Percentiles rank a stretch among this genome's conserved stretches.
phyloP scores from a whole-genome alignment of 2,329 filamentous ascomycete species.

The Malbranchea zuffiana region DNA sequence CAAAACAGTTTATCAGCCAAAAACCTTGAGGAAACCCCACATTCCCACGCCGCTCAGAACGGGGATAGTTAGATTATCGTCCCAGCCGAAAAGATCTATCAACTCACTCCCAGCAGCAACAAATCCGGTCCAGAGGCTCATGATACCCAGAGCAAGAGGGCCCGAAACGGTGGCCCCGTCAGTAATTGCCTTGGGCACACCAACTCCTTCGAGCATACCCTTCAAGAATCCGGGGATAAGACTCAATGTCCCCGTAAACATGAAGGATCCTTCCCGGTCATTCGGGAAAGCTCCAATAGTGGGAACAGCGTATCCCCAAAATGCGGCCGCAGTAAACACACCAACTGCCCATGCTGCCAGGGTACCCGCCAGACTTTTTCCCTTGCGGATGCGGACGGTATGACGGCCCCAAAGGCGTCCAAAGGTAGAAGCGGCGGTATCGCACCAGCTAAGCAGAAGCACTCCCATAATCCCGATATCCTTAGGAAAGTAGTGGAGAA shows the following conservation, averaged over 20 bases:
- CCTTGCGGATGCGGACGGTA: constrained; percentile 70
- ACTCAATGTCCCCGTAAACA: constrained; percentile 66
- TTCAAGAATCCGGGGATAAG: constrained; percentile 52
- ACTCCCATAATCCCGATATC: constrained; percentile 85
- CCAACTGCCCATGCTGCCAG: constrained; percentile 74
- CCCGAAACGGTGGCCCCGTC: constrained; percentile 56
- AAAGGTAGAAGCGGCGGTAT: constrained; percentile 91
- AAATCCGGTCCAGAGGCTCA: constrained; percentile 81
- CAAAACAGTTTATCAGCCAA: constrained; percentile 39
- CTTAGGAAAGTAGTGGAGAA: constrained; percentile 80
- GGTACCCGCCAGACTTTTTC: constrained; percentile 86
- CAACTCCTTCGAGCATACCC: constrained; percentile 47
- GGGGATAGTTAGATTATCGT: constrained; percentile 96
- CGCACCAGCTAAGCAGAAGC: constrained; percentile 90
- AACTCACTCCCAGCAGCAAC: constrained; percentile 83
- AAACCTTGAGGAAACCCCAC: constrained; percentile 82
- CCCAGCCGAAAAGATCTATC: constrained; percentile 83
- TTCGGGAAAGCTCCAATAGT: constrained; percentile 54
- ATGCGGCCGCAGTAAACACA: constrained; percentile 68
- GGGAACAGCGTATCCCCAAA: constrained; percentile 80
- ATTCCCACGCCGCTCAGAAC: constrained; percentile 79
- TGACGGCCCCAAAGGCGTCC: constrained; percentile 81
- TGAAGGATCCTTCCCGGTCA: constrained; percentile 59
- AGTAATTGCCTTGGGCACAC: constrained; percentile 26
- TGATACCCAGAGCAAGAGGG: constrained; percentile 59